phyloP scores from a whole-genome alignment of 768 basidiomycete species.

The Dentipellis sp. region DNA sequence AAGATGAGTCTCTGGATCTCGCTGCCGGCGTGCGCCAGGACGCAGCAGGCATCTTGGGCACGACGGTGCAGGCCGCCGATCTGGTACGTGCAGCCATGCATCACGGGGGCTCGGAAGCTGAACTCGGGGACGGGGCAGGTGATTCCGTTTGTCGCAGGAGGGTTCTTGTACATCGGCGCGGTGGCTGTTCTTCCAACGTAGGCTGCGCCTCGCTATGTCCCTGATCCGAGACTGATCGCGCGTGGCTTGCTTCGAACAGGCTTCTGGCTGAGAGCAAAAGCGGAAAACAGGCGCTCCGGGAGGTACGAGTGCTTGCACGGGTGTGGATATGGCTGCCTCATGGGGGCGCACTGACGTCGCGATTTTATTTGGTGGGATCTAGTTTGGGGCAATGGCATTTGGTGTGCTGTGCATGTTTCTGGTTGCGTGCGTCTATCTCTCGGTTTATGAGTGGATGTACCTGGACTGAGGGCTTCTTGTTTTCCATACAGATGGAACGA shows the following conservation, averaged over 20 bases:
- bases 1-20: constrained; percentile 42
- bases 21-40: constrained; percentile 71
- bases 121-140: constrained; percentile 38
- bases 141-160: constrained; percentile 84
- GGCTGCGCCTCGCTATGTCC: constrained; percentile 22
- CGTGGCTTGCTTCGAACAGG: constrained; percentile 28
- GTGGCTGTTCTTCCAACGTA: constrained; percentile 89
- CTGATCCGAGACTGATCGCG: background rate
- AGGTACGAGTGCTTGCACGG: constrained; percentile 40
- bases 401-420: constrained; percentile 89
- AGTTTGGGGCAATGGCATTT: constrained; percentile 90
- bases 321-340: background rate
- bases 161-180: constrained; percentile 89
- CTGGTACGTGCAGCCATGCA: constrained; percentile 44
- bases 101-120: constrained; percentile 7
- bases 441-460: background rate
- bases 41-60: constrained; percentile 74
- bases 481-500: constrained; percentile 62
- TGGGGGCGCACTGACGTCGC: constrained; percentile 6
- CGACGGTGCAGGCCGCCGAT: constrained; percentile 70
- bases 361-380: constrained; percentile 13
- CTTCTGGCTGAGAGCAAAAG: constrained; percentile 83
- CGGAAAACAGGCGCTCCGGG: constrained; percentile 80
- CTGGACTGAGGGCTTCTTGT: constrained; percentile 7
- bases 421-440: constrained; percentile 63